Evolutionary conservation across 2,329 filamentous ascomycete species (phyloP).

Genomic region (Colletotrichum echinochloae): DNA sequence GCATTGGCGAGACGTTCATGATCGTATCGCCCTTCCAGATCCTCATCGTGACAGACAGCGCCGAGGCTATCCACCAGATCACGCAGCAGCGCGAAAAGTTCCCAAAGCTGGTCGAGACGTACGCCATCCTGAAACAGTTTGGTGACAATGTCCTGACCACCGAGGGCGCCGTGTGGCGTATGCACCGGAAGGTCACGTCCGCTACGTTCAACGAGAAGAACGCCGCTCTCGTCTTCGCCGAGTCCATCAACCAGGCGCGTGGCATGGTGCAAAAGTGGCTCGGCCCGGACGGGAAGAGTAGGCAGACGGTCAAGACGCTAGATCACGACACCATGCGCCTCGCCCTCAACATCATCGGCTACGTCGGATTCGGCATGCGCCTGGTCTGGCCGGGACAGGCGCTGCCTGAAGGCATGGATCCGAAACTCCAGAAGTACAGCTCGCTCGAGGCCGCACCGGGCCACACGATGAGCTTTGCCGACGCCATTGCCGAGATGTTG

Average conservation of each 20-base stretch:
- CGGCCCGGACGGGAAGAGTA: conserved; percentile 49
- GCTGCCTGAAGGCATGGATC: conserved; percentile 56
- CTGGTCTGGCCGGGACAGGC: conserved; percentile 73
- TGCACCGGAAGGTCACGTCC: conserved; percentile 78
- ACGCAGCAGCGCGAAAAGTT: conserved; percentile 76
- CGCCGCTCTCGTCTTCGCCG: conserved; percentile 72
- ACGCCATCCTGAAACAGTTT: conserved; percentile 66
- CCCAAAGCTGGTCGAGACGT: conserved; percentile 73
- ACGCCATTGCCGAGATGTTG: conserved; percentile 70
- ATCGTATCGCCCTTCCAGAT: conserved; percentile 69
- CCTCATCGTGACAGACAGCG: conserved; percentile 69
- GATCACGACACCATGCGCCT: conserved; percentile 75
- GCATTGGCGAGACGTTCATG: conserved; percentile 73
- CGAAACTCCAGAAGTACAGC: conserved; percentile 62
- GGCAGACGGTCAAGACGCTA: conserved; percentile 63
- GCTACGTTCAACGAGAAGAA: conserved; percentile 83
- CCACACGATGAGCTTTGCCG: conserved; percentile 74
- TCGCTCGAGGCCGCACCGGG: conserved; percentile 60
- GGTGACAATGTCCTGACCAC: conserved; percentile 79
- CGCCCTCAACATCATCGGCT: conserved; percentile 68
- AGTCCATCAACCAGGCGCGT: conserved; percentile 71
- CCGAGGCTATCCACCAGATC: conserved; percentile 75
- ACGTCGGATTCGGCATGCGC: conserved; percentile 77
- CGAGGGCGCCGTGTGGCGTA: conserved; percentile 77
- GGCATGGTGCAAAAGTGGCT: conserved; percentile 72